These are phyloP conservation scores for Dillenia suffruticosa DNA, from an alignment of 164 flowering plant genomes.

Conservation along the genomic window DNA sequence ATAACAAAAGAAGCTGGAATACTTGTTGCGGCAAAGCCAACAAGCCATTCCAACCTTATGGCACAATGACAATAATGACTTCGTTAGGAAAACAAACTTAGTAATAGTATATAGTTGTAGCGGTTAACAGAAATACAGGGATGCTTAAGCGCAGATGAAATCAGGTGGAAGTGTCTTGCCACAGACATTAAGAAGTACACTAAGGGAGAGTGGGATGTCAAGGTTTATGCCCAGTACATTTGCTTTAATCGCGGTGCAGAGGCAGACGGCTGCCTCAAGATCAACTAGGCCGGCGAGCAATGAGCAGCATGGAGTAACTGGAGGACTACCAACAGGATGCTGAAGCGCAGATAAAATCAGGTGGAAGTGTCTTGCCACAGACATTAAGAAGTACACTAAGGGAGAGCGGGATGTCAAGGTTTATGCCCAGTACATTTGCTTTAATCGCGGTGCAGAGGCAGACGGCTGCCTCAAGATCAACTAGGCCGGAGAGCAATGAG, in stretches of 20 bases:
- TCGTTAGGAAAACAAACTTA: too few species aligned
- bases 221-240: conserved; percentile 7
- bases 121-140: too few species aligned
- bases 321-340: too few species aligned
- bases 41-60: too few species aligned
- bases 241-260: conserved; percentile 9
- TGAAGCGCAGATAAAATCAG: conserved; percentile 6
- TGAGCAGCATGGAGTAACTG: conserved; percentile 9
- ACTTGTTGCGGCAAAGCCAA: too few species aligned
- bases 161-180: conserved; percentile 5
- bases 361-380: conserved; percentile 6
- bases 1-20: too few species aligned
- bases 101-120: too few species aligned
- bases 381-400: conserved; percentile 1
- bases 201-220: conserved; percentile 4
- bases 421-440: conserved; percentile 5
- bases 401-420: conserved; percentile 5
- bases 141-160: conserved; percentile 6
- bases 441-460: conserved; percentile 13
- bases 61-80: too few species aligned
- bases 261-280: conserved; percentile 8
- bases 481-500: conserved; percentile 8
- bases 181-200: conserved; percentile 2
- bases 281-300: conserved; percentile 10
- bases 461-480: conserved; percentile 5